Evolutionary conservation across 345 rosid genomes (phyloP).

Genomic region (Psidium friedrichsthalianum): DNA sequence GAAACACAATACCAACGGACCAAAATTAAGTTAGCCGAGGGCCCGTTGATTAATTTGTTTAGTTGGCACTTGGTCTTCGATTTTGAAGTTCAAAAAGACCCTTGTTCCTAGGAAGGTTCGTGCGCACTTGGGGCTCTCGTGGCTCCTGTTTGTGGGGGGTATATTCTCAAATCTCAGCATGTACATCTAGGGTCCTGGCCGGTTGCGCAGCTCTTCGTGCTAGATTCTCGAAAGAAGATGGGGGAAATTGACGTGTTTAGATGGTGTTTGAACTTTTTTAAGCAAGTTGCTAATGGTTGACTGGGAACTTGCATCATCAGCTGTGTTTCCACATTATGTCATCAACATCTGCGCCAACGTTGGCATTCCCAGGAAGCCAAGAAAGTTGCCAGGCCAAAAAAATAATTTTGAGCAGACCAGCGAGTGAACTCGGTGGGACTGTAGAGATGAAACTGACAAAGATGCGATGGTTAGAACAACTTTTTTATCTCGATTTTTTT

Average conservation of each 20-base stretch:
- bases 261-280: background rate
- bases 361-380: background rate
- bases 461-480: background rate
- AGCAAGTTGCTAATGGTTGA: background rate
- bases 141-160: background rate
- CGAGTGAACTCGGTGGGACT: background rate
- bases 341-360: background rate
- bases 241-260: background rate
- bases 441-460: background rate
- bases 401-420: background rate
- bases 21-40: background rate
- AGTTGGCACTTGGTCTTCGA: background rate
- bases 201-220: background rate
- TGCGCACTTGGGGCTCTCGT: background rate
- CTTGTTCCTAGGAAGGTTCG: background rate
- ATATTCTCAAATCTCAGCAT: background rate
- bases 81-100: background rate
- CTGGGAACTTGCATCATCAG: background rate
- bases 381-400: background rate
- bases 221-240: background rate
- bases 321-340: background rate
- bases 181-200: background rate
- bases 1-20: background rate
- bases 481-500: background rate
- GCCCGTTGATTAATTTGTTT: background rate